Evolutionary conservation across 208 protist species (phyloP).

Genomic region (Leptomonas seymouri): DNA sequence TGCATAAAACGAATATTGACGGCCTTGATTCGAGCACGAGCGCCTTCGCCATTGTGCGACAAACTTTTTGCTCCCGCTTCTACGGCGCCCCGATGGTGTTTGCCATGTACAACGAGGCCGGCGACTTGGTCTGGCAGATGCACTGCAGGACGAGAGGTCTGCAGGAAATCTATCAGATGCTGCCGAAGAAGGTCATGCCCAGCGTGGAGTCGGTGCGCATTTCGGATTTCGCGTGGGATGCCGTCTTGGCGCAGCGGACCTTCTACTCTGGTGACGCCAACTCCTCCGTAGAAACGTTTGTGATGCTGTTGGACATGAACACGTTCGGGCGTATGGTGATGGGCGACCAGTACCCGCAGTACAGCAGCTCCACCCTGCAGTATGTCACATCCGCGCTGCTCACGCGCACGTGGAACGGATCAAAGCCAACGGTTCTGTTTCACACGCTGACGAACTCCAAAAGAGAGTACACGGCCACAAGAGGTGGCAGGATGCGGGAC

Average conservation of each 20-base stretch:
- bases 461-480: slow-evolving; percentile 33
- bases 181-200: slow-evolving; percentile 15
- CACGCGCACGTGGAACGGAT: slow-evolving; percentile 34
- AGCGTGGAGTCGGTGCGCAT: not conserved
- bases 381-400: slow-evolving; percentile 41
- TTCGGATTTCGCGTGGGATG: slow-evolving; percentile 14
- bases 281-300: slow-evolving; percentile 9
- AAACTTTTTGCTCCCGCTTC: slow-evolving; percentile 35
- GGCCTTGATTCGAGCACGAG: not conserved
- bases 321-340: slow-evolving; percentile 47
- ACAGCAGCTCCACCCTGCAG: slow-evolving; percentile 52
- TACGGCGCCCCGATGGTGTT: slow-evolving; percentile 39
- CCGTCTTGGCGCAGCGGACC: slow-evolving; percentile 15
- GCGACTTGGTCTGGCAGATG: slow-evolving; percentile 13
- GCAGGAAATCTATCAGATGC: not conserved
- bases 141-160: slow-evolving; percentile 2
- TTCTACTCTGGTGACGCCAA: slow-evolving; percentile 1
- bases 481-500: slow-evolving; percentile 18
- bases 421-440: slow-evolving; percentile 33
- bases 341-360: slow-evolving; percentile 36
- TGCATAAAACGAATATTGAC: slow-evolving; percentile 3
- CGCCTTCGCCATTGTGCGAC: not conserved
- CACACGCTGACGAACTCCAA: slow-evolving; percentile 42
- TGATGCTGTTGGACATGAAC: slow-evolving; percentile 43
- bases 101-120: slow-evolving; percentile 29